phyloP scores from a whole-genome alignment of 2,329 filamentous ascomycete genomes.

The Monosporascus ibericus region DNA sequence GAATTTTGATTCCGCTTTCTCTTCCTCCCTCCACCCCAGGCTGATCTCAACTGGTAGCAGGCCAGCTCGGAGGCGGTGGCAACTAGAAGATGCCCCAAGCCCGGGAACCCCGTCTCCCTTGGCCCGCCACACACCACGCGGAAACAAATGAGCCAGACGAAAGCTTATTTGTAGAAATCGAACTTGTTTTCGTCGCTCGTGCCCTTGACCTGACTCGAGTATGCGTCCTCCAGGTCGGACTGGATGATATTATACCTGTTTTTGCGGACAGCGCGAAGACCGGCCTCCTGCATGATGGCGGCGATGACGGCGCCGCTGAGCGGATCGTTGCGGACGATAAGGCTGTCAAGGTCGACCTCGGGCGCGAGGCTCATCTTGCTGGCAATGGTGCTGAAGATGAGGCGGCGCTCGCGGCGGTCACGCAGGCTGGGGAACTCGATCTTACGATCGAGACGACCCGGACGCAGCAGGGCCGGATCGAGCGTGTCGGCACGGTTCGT shows the following conservation, averaged over 20 bases:
- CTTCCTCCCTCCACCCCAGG: too few species aligned
- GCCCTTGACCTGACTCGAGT: constrained; percentile 92
- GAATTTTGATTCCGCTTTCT: too few species aligned
- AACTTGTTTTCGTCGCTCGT: constrained; percentile 64
- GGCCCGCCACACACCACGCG: background rate
- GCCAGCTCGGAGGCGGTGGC: too few species aligned
- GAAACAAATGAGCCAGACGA: background rate
- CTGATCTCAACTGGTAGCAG: too few species aligned
- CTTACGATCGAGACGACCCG: constrained; percentile 93
- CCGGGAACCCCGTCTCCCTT: too few species aligned
- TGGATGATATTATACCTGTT: constrained; percentile 99
- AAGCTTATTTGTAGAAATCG: constrained; percentile 78
- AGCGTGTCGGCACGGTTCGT: constrained; percentile 97
- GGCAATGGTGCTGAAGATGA: constrained; percentile 97
- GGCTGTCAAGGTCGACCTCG: constrained; percentile 90
- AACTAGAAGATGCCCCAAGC: too few species aligned
- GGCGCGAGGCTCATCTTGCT: constrained; percentile 95
- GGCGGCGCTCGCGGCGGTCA: constrained; percentile 86
- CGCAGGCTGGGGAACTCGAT: constrained; percentile 97
- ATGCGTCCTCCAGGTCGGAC: constrained; percentile 91
- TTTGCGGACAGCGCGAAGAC: constrained; percentile 88
- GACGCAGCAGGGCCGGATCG: constrained; percentile 88
- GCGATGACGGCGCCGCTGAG: constrained; percentile 93
- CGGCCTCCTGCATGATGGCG: constrained; percentile 98
- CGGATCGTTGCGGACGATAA: constrained; percentile 96